A percentile compares a stretch with the other conserved stretches of the same genome.
phyloP scores from a whole-genome alignment of 2,329 filamentous ascomycete species.

The Phoma sp. region DNA sequence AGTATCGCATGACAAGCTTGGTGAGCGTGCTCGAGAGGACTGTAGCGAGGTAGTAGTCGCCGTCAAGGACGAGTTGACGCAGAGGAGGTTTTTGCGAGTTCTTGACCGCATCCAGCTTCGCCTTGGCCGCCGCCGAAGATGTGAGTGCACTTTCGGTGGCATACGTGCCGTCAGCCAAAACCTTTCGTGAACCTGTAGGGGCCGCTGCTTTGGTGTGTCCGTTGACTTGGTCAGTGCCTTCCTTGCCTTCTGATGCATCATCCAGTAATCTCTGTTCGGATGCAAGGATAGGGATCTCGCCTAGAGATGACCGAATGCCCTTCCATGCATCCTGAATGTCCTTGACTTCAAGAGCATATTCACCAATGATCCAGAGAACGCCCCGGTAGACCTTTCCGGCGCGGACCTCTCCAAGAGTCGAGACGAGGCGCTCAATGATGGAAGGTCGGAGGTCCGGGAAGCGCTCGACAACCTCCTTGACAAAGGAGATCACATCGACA shows the following conservation, averaged over 20 bases:
- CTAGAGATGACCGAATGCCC: conserved; percentile 88
- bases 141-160: conserved; percentile 96
- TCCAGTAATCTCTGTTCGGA: conserved; percentile 93
- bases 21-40: conserved; percentile 96
- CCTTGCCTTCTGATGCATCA: conserved; percentile 68
- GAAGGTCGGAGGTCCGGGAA: conserved; percentile 88
- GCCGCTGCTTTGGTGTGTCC: conserved; percentile 75
- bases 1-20: conserved; percentile 96
- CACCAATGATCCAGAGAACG: conserved; percentile 96
- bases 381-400: conserved; percentile 97
- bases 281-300: conserved; percentile 94
- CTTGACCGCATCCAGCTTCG: conserved; percentile 94
- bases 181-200: conserved; percentile 84
- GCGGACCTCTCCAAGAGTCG: conserved; percentile 89
- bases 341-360: conserved; percentile 92
- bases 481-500: conserved; percentile 96
- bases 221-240: conserved; percentile 74
- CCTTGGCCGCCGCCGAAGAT: conserved; percentile 86
- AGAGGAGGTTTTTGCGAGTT: conserved; percentile 95
- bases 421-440: conserved; percentile 87
- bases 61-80: conserved; percentile 88
- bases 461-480: conserved; percentile 98
- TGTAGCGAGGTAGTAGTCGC: conserved; percentile 94
- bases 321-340: conserved; percentile 98
- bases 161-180: conserved; percentile 95